Percentiles rank a stretch among this genome's conserved stretches.
Conservation (phyloP, 1,139 yeast genomes). For the Debaryomyces robertsiae region DNA sequence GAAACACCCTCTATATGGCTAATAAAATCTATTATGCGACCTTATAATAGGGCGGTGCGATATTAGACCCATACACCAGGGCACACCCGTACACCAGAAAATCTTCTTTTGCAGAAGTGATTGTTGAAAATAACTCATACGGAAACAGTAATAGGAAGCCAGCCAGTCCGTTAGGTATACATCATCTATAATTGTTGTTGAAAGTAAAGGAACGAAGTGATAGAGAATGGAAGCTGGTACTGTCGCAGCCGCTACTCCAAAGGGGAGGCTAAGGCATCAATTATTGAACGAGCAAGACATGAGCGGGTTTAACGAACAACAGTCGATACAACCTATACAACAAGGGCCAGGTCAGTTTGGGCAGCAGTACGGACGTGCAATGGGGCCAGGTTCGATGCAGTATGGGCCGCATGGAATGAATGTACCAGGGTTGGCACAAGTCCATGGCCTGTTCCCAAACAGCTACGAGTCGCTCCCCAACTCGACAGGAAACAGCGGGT, state of each 20-base stretch:
- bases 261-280: conserved; percentile 37
- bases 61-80: background rate
- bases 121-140: conserved; percentile 1
- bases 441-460: conserved; percentile 12
- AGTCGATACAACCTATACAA: conserved; percentile 5
- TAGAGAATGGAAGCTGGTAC: conserved; percentile 25
- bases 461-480: conserved; percentile 10
- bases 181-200: conserved; percentile 1
- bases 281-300: conserved; percentile 34
- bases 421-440: conserved; percentile 2
- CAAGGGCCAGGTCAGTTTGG: conserved; percentile 12
- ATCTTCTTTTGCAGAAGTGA: background rate
- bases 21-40: too few species aligned
- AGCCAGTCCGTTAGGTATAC: background rate
- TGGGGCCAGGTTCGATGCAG: conserved; percentile 18
- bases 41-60: background rate
- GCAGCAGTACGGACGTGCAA: conserved; percentile 10
- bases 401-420: conserved; percentile 14
- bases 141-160: background rate
- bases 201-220: too few species aligned
- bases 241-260: conserved; percentile 19
- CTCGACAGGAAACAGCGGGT: conserved; percentile 10
- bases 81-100: conserved; percentile 4
- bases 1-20: too few species aligned
- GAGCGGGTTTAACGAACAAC: conserved; percentile 23